Evolutionary conservation across 805 yeast species (phyloP), one percentile per base, ranked within the genome.

Genomic region (Zygotorulaspora sp.): DNA sequence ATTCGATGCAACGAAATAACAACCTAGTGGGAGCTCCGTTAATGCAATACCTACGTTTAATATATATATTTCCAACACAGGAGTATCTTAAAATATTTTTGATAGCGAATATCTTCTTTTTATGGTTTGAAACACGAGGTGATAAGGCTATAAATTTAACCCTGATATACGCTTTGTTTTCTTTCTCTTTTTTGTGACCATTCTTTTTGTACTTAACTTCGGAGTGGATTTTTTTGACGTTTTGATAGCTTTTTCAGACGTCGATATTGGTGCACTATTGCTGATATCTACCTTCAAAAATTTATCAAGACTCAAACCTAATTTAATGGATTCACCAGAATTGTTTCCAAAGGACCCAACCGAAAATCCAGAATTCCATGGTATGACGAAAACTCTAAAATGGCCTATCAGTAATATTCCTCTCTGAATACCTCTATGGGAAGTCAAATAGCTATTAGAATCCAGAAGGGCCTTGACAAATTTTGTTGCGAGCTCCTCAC

Each of bases 351-450:
- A 48, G 2, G 57, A 50, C 7, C 46, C 26, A 5, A 44, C 31
- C n/a, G 54, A 42, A 20, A 55, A 49, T 7, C 49, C 49, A 6
- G 50, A 26, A 10, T 25, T 23, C 57, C 57, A 48, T 4, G 55
- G 55, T 10, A 50, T 39, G 8, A 51, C 44, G 33, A 45, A 52
- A 16, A 53, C 20, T 12, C 38, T 41, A 28, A 35, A 45, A 13
- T 43, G 50, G 25, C 44, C 55, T n/a, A 54, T 35, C 5, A 32
- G 36, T n/a, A 55, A 13, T 4, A 52, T 29, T 2, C 58, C 58
- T 30, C 58, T 44, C n/a, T 24, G 27, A 15, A 50, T 17, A 9
- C 41, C 22, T 21, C 31, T 31, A 18, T 31, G 15, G 7, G 47
- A 35, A 20, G 31, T 27, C 15, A 40, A n/a, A 3, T 38, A 23